Evolutionary conservation across 768 basidiomycete genomes (phyloP).

Genomic region (Pulveroboletus sp.): DNA sequence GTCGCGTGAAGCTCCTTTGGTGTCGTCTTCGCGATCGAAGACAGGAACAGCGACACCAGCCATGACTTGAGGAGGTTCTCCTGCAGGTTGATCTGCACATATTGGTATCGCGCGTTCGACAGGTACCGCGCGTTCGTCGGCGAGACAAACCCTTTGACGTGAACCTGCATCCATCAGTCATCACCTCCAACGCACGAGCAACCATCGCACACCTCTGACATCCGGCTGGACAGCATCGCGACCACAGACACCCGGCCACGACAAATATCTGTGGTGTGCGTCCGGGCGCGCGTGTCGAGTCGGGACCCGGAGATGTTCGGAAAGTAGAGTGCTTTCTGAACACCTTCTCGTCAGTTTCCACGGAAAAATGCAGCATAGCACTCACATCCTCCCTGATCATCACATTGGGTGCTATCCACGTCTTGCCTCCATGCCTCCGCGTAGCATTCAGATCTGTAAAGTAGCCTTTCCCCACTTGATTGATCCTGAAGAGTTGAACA

Average conservation of each 20-base stretch:
- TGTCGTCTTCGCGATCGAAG: constrained; percentile 61
- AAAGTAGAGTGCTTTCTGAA: constrained; percentile 86
- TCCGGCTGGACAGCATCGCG: constrained; percentile 76
- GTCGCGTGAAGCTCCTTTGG: constrained; percentile 62
- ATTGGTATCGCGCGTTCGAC: constrained; percentile 61
- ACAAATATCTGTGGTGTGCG: constrained; percentile 76
- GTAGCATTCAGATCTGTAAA: constrained; percentile 84
- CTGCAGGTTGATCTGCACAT: constrained; percentile 87
- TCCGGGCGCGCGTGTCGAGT: constrained; percentile 49
- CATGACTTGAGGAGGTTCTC: constrained; percentile 91
- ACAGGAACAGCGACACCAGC: constrained; percentile 81
- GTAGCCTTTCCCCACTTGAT: constrained; percentile 74
- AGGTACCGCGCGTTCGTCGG: constrained; percentile 51
- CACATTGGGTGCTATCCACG: constrained; percentile 87
- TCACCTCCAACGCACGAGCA: neutral
- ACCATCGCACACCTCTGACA: constrained; percentile 66
- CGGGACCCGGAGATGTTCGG: constrained; percentile 79
- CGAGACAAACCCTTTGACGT: constrained; percentile 66
- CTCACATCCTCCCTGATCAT: constrained; percentile 88
- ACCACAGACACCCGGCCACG: constrained; percentile 75
- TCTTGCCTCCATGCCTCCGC: constrained; percentile 82
- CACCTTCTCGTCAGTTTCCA: neutral
- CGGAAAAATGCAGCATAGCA: constrained; percentile 10
- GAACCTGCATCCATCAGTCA: constrained; percentile 48
- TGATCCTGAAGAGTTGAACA: constrained; percentile 39